A percentile compares a stretch with the other conserved stretches of the same genome.
Evolutionary conservation across 257 asterid species (phyloP).

Genomic region (Fraxinus quadrangulata): DNA sequence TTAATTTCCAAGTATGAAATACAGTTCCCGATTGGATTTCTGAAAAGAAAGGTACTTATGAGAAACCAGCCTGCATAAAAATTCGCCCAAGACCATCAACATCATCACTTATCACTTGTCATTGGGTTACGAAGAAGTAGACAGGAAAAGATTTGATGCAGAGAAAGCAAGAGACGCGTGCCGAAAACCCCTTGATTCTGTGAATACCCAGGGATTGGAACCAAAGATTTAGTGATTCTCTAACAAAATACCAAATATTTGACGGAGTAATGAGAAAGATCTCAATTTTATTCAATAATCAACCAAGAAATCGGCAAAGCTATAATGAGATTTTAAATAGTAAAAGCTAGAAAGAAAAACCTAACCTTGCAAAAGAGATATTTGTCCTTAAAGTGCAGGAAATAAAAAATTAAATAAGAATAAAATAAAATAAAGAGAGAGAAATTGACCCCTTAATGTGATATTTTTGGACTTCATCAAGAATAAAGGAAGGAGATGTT

Average conservation of each 20-base stretch:
- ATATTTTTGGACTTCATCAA: not conserved
- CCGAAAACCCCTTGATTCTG: not conserved
- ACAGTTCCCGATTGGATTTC: slow-evolving; percentile 3
- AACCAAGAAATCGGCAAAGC: not conserved
- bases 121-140: not conserved
- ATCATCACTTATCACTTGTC: not conserved
- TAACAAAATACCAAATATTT: not conserved
- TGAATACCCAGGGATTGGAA: not conserved
- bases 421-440: not conserved
- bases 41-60: not conserved
- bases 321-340: not conserved
- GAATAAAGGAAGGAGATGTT: not conserved
- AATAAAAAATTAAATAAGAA: not conserved
- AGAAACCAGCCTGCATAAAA: not conserved
- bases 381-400: not conserved
- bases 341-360: not conserved
- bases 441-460: not conserved
- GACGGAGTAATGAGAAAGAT: not conserved
- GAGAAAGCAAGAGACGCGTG: not conserved
- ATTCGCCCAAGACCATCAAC: not conserved
- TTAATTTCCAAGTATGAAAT: not conserved
- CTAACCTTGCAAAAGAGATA: not conserved
- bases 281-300: not conserved
- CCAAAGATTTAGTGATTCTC: not conserved
- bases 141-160: not conserved